Evolutionary conservation across 2,329 filamentous ascomycete species (phyloP), one percentile per base, ranked within the genome.

Genomic region (Curvularia lunata): DNA sequence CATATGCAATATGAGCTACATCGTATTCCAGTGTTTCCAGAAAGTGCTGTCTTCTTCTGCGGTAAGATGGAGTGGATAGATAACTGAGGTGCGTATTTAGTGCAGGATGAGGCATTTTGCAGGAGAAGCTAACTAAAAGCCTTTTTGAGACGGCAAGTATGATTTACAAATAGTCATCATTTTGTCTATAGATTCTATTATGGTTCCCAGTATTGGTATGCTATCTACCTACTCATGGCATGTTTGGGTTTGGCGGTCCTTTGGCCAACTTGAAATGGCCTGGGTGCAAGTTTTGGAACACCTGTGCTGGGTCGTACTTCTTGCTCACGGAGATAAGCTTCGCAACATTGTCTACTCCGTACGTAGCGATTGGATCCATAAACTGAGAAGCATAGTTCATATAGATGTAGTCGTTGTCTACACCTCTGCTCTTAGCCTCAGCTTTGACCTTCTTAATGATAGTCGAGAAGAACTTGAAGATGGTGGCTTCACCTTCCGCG

Each of bases 231-330:
- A 27, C 5, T 52, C 18, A 56, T 25, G 42, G 54, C 42, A 56
- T 56, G 21, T 52, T 48, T 3, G 43, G 43, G 12, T 56, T 56
- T 3, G 54, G 54, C 5, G 54, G 48, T 12, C 54, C 0, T 95
- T 98, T 75, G 89, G 90, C 40, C 85, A 94, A 19, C 6, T 58
- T 56, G 47, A 61, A 61, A 5, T 56, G 37, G 16, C 50, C 47
- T 2, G 58, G 54, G 18, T 76, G 68, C 47, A 78, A 59, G 25
- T 47, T 74, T 64, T 80, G 77, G 55, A 78, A 81, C 1, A 81
- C 69, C 3, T 68, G 64, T 5, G 58, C 56, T 2, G 79, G 77
- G 61, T 81, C 80, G 55, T 79, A 80, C 54, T 71, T 73, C 32
- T 54, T 61, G 9, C 72, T 71, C 4, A 80, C 67, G 12, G 57